Conservation (phyloP, 2,329 filamentous ascomycete species). For the Biscogniauxia mediterranea region DNA sequence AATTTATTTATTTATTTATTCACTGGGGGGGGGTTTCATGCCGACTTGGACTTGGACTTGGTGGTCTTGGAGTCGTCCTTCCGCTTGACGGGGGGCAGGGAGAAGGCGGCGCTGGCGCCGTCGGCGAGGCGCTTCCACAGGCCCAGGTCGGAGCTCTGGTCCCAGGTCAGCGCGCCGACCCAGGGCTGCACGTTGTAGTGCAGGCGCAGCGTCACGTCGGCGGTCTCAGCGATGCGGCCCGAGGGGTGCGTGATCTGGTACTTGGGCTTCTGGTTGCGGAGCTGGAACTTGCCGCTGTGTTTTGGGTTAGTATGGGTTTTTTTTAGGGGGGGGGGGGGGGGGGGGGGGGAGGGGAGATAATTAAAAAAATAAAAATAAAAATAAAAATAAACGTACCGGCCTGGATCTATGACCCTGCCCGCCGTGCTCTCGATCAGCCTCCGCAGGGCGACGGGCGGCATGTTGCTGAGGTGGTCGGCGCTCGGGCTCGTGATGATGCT, state of each 20-base stretch:
- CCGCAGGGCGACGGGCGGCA: constrained; percentile 58
- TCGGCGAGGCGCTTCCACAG: constrained; percentile 65
- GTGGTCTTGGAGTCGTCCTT: constrained; percentile 43
- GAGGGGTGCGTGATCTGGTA: constrained; percentile 94
- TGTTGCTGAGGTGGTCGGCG: constrained; percentile 60
- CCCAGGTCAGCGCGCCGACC: constrained; percentile 88
- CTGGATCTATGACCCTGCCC: constrained; percentile 60
- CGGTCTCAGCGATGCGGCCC: constrained; percentile 70
- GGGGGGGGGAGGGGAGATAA: too few species aligned
- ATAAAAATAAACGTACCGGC: constrained; percentile 45
- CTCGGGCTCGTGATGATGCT: constrained; percentile 78
- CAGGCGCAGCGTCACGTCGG: constrained; percentile 74
- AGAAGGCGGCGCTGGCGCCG: constrained; percentile 63
- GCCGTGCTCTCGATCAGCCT: constrained; percentile 59
- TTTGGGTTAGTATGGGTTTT: constrained; percentile 12
- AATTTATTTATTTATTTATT: too few species aligned
- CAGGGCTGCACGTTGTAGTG: constrained; percentile 98
- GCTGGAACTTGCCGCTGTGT: constrained; percentile 65
- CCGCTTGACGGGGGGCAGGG: constrained; percentile 63
- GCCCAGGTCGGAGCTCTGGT: constrained; percentile 54
- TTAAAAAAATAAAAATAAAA: too few species aligned
- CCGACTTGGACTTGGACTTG: constrained; percentile 1
- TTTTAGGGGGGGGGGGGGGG: too few species aligned
- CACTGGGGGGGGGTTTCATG: too few species aligned
- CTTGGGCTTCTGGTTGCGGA: constrained; percentile 87